phyloP scores from a whole-genome alignment of 139 green algal species.

The Tetratostichococcus sp. region DNA sequence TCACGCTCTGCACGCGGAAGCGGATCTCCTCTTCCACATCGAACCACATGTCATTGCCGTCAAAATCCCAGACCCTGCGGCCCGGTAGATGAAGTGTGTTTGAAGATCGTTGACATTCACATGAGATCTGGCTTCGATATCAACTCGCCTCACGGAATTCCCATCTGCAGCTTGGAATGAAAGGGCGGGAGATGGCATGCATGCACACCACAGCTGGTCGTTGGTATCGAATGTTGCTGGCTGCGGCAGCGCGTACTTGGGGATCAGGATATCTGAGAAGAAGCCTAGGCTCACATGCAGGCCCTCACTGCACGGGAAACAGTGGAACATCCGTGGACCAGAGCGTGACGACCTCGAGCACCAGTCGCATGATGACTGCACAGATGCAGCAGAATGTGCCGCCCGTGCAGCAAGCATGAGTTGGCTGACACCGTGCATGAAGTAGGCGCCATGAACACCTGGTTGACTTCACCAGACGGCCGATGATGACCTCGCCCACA shows the following conservation, averaged over 20 bases:
- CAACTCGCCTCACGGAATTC: too few relatives aligned
- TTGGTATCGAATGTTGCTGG: constrained; percentile 21
- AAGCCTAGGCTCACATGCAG: constrained; percentile 78
- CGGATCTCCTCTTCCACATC: constrained; percentile 47
- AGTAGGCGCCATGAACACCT: constrained; percentile 27
- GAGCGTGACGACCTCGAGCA: too few relatives aligned
- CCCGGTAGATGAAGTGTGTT: too few relatives aligned
- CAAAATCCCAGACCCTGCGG: constrained; percentile 70
- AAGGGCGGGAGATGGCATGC: too few relatives aligned
- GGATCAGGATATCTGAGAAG: constrained; percentile 86
- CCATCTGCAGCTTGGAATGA: too few relatives aligned
- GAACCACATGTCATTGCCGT: constrained; percentile 74
- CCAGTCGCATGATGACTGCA: too few relatives aligned
- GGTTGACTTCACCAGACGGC: constrained; percentile 61
- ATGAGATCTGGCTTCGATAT: too few relatives aligned
- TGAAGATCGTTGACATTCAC: too few relatives aligned
- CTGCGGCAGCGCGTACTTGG: constrained; percentile 61
- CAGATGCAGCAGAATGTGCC: too few relatives aligned
- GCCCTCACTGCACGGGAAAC: constrained; percentile 40
- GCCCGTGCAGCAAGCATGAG: too few relatives aligned
- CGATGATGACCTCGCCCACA: constrained; percentile 74
- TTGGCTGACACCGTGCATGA: too few relatives aligned
- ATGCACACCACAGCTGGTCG: not conserved
- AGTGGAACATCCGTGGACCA: not conserved
- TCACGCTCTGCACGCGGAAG: not conserved